These are phyloP conservation scores for Lomentospora prolificans DNA, from an alignment of 2,329 filamentous ascomycete species.

Conservation along the genomic window DNA sequence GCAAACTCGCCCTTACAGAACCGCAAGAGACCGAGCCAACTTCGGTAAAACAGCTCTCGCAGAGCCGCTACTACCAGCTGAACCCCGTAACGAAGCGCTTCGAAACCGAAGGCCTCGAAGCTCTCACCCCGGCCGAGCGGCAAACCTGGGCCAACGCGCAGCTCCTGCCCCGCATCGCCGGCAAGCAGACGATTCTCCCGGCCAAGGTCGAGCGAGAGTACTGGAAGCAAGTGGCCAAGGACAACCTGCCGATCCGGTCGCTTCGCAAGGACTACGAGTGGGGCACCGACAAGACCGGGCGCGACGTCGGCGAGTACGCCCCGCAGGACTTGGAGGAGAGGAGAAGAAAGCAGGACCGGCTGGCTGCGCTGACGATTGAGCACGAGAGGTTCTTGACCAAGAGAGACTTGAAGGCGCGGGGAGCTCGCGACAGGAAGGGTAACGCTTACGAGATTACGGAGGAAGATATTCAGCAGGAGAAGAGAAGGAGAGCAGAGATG, in stretches of 20 bases:
- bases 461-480: conserved; percentile 36
- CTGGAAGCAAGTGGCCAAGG: conserved; percentile 47
- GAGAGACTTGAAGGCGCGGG: conserved; percentile 21
- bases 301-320: conserved; percentile 37
- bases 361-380: conserved; percentile 28
- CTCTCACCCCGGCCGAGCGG: conserved; percentile 36
- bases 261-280: conserved; percentile 31
- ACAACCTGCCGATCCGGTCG: conserved; percentile 37
- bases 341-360: conserved; percentile 28
- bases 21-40: conserved; percentile 18
- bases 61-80: conserved; percentile 37
- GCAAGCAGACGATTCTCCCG: conserved; percentile 23
- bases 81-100: conserved; percentile 37
- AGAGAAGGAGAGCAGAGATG: conserved; percentile 38
- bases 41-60: conserved; percentile 39
- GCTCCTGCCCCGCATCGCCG: conserved; percentile 32
- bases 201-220: conserved; percentile 45
- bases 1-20: not conserved
- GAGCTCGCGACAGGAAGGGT: conserved; percentile 8
- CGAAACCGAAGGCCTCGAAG: conserved; percentile 33
- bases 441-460: conserved; percentile 17
- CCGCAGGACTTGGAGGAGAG: conserved; percentile 35
- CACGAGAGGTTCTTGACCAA: conserved; percentile 34
- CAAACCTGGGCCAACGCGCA: conserved; percentile 37
- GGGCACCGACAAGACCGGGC: conserved; percentile 41